Conservation (phyloP, 108 stramenopile genomes). For the Chaetoceros muelleri region DNA sequence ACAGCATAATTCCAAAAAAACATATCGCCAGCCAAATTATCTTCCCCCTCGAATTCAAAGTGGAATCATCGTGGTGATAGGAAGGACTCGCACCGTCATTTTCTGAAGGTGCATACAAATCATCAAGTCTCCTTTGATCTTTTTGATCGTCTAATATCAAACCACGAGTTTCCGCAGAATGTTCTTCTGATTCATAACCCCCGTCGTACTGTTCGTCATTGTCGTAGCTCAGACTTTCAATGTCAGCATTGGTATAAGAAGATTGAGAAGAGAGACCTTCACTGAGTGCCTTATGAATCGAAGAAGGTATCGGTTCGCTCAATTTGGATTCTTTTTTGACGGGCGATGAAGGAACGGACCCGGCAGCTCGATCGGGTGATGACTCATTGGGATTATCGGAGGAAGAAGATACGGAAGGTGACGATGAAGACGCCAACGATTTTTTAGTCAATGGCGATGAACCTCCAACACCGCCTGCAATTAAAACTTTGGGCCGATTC, state of each 20-base stretch:
- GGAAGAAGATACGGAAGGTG: not conserved
- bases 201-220: not conserved
- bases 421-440: too few species aligned
- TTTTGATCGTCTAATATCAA: not conserved
- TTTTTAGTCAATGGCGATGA: too few species aligned
- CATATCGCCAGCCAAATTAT: slow-evolving; percentile 78
- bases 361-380: not conserved
- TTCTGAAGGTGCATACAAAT: not conserved
- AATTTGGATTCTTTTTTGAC: not conserved
- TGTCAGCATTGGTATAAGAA: not conserved
- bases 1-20: slow-evolving; percentile 85
- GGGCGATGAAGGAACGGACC: not conserved
- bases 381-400: not conserved
- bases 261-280: not conserved
- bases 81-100: not conserved
- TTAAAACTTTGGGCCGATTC: too few species aligned
- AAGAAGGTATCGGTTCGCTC: not conserved
- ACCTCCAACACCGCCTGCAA: too few species aligned
- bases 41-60: slow-evolving; percentile 13
- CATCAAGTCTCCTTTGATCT: not conserved
- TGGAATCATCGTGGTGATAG: not conserved
- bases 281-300: slow-evolving; percentile 4
- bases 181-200: not conserved
- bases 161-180: slow-evolving; percentile 1
- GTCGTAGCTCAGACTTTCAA: slow-evolving; percentile 2